Evolutionary conservation across 2,329 filamentous ascomycete genomes (phyloP).

Genomic region (Mycosphaerella sp.): DNA sequence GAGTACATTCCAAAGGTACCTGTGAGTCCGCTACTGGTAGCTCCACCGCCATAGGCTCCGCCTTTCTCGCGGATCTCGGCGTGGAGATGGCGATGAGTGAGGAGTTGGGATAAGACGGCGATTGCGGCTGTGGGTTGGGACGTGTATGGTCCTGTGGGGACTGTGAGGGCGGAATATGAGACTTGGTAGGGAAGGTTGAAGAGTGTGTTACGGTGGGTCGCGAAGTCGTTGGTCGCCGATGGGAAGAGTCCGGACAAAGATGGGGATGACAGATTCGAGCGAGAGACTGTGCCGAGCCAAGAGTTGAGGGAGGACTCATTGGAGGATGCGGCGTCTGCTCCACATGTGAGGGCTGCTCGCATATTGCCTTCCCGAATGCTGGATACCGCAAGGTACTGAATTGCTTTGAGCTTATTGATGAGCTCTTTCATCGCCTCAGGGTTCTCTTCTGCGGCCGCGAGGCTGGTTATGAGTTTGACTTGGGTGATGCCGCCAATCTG

Average conservation of each 20-base stretch:
- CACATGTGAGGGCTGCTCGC: constrained; percentile 80
- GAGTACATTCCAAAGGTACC: constrained; percentile 92
- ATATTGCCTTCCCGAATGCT: constrained; percentile 52
- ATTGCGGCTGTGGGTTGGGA: constrained; percentile 69
- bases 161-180: constrained; percentile 78
- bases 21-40: constrained; percentile 70
- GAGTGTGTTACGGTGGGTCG: constrained; percentile 59
- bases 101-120: constrained; percentile 80
- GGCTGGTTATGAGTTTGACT: constrained; percentile 71
- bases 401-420: constrained; percentile 67
- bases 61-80: constrained; percentile 98
- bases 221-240: constrained; percentile 28
- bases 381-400: constrained; percentile 71
- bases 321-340: constrained; percentile 59
- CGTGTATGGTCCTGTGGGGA: constrained; percentile 79
- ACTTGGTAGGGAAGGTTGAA: constrained; percentile 96
- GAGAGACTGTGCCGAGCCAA: constrained; percentile 52
- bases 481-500: constrained; percentile 88
- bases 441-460: constrained; percentile 70
- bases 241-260: neutral
- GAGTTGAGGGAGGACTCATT: constrained; percentile 66
- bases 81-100: constrained; percentile 94
- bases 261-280: constrained; percentile 11
- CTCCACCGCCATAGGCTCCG: constrained; percentile 89
- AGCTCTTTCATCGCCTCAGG: constrained; percentile 57